Conservation (phyloP, 345 rosid genomes). For the Pelargonium nanum region DNA sequence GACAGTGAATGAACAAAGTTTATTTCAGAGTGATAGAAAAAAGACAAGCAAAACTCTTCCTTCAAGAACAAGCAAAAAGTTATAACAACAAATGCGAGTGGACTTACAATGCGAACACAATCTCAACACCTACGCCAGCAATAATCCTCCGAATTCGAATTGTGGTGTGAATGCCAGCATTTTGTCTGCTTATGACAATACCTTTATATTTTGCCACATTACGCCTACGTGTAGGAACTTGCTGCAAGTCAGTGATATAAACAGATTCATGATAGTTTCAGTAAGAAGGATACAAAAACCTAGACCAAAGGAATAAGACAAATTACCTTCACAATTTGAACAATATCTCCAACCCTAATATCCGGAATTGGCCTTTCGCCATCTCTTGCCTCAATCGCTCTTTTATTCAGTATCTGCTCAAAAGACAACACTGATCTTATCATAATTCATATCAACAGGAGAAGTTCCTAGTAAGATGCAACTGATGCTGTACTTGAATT, state of each 20-base stretch:
- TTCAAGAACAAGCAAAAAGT: not conserved
- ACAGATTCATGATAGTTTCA: slow-evolving; percentile 7
- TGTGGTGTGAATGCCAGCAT: slow-evolving; percentile 82
- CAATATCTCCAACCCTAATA: slow-evolving; percentile 73
- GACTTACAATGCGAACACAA: slow-evolving; percentile 52
- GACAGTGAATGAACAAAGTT: not conserved
- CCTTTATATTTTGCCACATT: slow-evolving; percentile 77
- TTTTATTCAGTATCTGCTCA: slow-evolving; percentile 63
- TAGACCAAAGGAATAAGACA: slow-evolving; percentile 1
- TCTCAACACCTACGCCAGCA: slow-evolving; percentile 72
- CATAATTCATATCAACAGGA: not conserved
- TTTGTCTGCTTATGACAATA: slow-evolving; percentile 72
- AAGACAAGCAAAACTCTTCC: not conserved
- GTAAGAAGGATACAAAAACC: not conserved
- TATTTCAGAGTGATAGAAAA: not conserved
- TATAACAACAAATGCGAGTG: not conserved
- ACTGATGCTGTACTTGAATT: not conserved
- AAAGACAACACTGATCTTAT: not conserved
- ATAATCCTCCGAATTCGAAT: slow-evolving; percentile 74
- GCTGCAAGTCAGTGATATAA: slow-evolving; percentile 32
- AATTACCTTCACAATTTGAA: slow-evolving; percentile 67
- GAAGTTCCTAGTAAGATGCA: not conserved
- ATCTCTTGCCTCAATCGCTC: slow-evolving; percentile 63
- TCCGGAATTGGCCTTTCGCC: slow-evolving; percentile 65
- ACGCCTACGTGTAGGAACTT: slow-evolving; percentile 69